Evolutionary conservation across 768 basidiomycete genomes (phyloP).

Genomic region (Hericium rajendrae): DNA sequence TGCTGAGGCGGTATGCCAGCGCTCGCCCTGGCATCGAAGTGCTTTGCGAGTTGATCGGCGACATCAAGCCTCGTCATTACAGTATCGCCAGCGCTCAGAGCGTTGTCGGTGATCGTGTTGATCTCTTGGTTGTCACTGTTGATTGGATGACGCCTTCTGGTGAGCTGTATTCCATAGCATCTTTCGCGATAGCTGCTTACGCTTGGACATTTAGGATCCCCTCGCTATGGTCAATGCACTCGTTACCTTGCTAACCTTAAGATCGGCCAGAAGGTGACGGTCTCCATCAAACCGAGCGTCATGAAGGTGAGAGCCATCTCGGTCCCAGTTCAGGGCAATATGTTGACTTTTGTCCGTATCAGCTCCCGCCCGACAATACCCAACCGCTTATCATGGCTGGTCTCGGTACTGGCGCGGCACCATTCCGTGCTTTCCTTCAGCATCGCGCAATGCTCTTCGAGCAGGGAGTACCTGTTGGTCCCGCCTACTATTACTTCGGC

Average conservation of each 20-base stretch:
- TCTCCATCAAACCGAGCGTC: slow-evolving; percentile 96
- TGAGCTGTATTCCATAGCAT: slow-evolving; percentile 26
- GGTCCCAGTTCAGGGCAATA: too few species aligned
- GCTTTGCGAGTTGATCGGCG: slow-evolving; percentile 82
- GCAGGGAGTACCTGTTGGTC: slow-evolving; percentile 76
- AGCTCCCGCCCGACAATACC: slow-evolving; percentile 75
- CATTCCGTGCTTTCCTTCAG: slow-evolving; percentile 98
- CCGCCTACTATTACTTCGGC: slow-evolving; percentile 97
- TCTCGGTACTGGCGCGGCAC: slow-evolving; percentile 95
- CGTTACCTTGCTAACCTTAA: slow-evolving; percentile 81
- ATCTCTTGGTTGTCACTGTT: slow-evolving; percentile 91
- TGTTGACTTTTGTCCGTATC: background rate
- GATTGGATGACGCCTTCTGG: slow-evolving; percentile 86
- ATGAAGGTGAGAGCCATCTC: slow-evolving; percentile 68
- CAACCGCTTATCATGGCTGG: slow-evolving; percentile 99
- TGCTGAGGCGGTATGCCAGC: slow-evolving; percentile 65
- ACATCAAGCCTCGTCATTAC: slow-evolving; percentile 96
- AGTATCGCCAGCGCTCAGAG: slow-evolving; percentile 95
- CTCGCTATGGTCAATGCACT: slow-evolving; percentile 90
- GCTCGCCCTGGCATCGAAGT: slow-evolving; percentile 78
- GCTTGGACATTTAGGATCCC: slow-evolving; percentile 40
- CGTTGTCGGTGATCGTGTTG: slow-evolving; percentile 90
- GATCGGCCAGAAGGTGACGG: slow-evolving; percentile 87
- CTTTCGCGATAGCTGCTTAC: background rate
- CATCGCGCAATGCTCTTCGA: slow-evolving; percentile 77